phyloP scores from a whole-genome alignment of 129 eudicot species.

The Lactuca sativa region DNA sequence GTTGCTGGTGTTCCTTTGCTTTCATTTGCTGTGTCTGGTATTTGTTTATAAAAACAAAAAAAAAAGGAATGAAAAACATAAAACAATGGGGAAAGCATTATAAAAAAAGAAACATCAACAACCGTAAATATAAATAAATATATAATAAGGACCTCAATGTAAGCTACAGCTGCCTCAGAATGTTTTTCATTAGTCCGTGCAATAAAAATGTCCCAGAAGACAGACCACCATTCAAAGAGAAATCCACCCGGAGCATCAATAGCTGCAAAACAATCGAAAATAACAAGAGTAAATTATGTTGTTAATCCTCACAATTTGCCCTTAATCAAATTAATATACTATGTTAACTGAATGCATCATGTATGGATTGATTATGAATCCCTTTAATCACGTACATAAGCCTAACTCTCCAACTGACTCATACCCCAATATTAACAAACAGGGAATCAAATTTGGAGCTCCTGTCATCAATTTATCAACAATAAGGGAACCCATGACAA shows the following conservation, averaged over 20 bases:
- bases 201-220: slow-evolving; percentile 96
- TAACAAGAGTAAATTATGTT: no score
- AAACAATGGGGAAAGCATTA: neutral
- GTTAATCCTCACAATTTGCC: no score
- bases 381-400: slow-evolving; percentile 3
- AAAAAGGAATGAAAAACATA: neutral
- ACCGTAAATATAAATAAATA: neutral
- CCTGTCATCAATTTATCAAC: neutral
- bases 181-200: slow-evolving; percentile 98
- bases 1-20: slow-evolving; percentile 94
- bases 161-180: slow-evolving; percentile 97
- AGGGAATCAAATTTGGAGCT: neutral
- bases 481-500: slow-evolving; percentile 8
- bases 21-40: slow-evolving; percentile 87
- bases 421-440: slow-evolving; percentile 10
- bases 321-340: neutral
- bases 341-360: slow-evolving; percentile 1
- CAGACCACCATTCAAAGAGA: slow-evolving; percentile 99
- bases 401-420: slow-evolving; percentile 14
- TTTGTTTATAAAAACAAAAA: slow-evolving; percentile 13
- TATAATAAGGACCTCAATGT: slow-evolving; percentile 68
- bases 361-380: neutral
- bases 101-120: slow-evolving; percentile 5
- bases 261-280: slow-evolving; percentile 45
- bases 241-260: slow-evolving; percentile 99